phyloP scores from a whole-genome alignment of 1,284 basidiomycete genomes.

The Sphagnurus paluster region DNA sequence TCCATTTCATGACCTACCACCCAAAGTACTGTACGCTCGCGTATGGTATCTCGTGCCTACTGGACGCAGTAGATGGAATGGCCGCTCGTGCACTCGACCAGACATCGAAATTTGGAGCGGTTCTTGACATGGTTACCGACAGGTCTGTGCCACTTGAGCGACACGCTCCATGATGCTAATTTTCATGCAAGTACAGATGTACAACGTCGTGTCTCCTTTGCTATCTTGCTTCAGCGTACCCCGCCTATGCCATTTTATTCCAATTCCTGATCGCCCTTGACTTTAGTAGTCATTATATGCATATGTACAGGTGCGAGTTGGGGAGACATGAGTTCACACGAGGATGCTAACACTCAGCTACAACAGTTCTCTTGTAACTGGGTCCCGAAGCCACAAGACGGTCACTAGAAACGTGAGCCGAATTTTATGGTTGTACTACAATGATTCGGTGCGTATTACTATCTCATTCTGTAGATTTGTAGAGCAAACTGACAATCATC shows the following conservation, averaged over 20 bases:
- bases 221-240: slow-evolving; percentile 91
- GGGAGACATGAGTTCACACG: neutral
- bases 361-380: slow-evolving; percentile 87
- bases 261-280: slow-evolving; percentile 97
- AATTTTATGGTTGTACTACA: slow-evolving; percentile 94
- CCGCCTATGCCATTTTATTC: slow-evolving; percentile 80
- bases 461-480: slow-evolving; percentile 1
- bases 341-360: slow-evolving; percentile 15
- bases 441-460: slow-evolving; percentile 74
- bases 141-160: slow-evolving; percentile 67
- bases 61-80: slow-evolving; percentile 95
- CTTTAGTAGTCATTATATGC: slow-evolving; percentile 99
- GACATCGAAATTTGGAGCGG: slow-evolving; percentile 95
- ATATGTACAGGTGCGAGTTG: slow-evolving; percentile 90
- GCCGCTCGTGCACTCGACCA: slow-evolving; percentile 91
- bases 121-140: slow-evolving; percentile 99
- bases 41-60: slow-evolving; percentile 90
- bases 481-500: slow-evolving; percentile 9
- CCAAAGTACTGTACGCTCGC: slow-evolving; percentile 91
- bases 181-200: slow-evolving; percentile 58
- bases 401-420: slow-evolving; percentile 91
- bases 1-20: slow-evolving; percentile 94
- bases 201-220: slow-evolving; percentile 95
- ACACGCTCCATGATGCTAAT: slow-evolving; percentile 5
- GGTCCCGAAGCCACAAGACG: slow-evolving; percentile 89